Evolutionary conservation across 495 filamentous ascomycete species (phyloP).

Genomic region (Podospora pseudopauciseta): DNA sequence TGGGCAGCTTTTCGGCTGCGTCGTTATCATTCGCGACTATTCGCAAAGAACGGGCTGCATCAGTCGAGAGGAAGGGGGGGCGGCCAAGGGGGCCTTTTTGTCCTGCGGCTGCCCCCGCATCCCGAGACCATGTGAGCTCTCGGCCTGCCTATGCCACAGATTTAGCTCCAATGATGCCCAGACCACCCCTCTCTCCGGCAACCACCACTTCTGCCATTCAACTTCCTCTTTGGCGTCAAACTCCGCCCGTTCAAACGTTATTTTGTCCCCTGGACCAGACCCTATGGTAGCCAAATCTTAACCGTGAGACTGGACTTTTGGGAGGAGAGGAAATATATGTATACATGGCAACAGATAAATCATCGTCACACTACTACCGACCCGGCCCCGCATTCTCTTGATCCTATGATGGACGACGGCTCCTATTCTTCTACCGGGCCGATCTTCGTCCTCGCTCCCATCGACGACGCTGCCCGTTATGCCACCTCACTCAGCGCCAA

Average conservation of each 20-base stretch:
- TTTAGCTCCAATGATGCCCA: neutral
- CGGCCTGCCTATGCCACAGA: neutral
- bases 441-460: constrained; percentile 23
- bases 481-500: constrained; percentile 20
- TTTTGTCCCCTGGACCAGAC: neutral
- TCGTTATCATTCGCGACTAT: neutral
- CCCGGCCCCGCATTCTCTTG: neutral
- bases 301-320: neutral
- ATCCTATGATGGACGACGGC: neutral
- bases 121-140: constrained; percentile 4
- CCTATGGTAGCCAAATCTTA: neutral
- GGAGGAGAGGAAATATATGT: neutral
- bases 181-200: neutral
- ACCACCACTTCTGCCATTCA: neutral
- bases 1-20: neutral
- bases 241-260: neutral
- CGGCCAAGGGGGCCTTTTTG: neutral
- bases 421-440: constrained; percentile 4
- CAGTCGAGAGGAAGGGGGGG: neutral
- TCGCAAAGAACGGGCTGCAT: constrained; percentile 3
- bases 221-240: neutral
- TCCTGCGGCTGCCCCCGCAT: constrained; percentile 4
- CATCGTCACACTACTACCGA: neutral
- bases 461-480: constrained; percentile 21
- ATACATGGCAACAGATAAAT: neutral